Conservation (phyloP, 2,329 filamentous ascomycete species). For the Pseudopyricularia javanii region DNA sequence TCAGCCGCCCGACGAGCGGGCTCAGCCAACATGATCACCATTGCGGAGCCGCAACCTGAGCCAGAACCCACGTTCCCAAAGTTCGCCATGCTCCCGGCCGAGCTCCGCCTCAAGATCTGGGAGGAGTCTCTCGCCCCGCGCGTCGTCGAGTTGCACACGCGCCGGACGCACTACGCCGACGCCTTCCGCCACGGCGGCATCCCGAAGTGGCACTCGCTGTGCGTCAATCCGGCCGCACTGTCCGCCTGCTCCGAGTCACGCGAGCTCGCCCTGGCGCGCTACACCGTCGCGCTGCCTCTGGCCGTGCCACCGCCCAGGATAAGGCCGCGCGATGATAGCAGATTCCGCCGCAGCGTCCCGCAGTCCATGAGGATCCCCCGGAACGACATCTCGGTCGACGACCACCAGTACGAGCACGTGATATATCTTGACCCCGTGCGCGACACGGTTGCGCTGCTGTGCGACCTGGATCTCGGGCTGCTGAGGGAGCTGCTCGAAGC, state of each 20-base stretch:
- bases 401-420: constrained; percentile 9
- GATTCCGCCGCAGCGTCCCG: not conserved
- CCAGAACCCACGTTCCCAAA: constrained; percentile 10
- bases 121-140: constrained; percentile 17
- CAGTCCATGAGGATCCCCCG: constrained; percentile 7
- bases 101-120: constrained; percentile 23
- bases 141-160: constrained; percentile 20
- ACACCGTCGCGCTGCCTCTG: constrained; percentile 17
- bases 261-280: constrained; percentile 15
- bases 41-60: not conserved
- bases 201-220: constrained; percentile 17
- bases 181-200: constrained; percentile 6
- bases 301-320: constrained; percentile 5
- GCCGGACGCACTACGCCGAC: constrained; percentile 16
- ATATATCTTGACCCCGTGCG: constrained; percentile 17
- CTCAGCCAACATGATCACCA: not conserved
- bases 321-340: not conserved
- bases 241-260: constrained; percentile 19
- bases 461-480: constrained; percentile 19
- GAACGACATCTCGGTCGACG: constrained; percentile 6
- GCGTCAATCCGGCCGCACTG: constrained; percentile 18
- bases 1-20: not conserved
- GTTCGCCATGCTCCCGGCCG: constrained; percentile 19
- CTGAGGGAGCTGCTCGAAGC: not conserved
- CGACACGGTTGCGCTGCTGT: constrained; percentile 20